Percentiles rank a stretch among this genome's conserved stretches.
phyloP scores from a whole-genome alignment of 352 stramenopile genomes.

The Salisapilia sapeloensis region DNA sequence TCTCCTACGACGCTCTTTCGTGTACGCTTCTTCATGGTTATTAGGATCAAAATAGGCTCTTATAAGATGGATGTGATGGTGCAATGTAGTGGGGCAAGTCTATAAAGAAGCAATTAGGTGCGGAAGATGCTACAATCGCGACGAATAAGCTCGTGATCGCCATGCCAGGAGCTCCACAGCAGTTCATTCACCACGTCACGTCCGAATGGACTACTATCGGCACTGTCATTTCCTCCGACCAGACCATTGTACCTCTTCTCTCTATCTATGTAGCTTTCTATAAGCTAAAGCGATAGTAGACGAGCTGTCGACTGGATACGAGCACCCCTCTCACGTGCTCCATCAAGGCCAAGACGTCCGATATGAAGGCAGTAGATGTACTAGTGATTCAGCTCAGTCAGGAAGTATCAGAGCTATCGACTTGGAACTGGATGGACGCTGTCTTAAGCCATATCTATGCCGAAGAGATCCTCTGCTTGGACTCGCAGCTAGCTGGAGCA shows the following conservation, averaged over 20 bases:
- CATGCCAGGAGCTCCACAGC: conserved; percentile 17
- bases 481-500: conserved; percentile 33
- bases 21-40: conserved; percentile 9
- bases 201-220: conserved; percentile 20
- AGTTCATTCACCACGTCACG: conserved; percentile 27
- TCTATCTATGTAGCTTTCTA: conserved; percentile 2
- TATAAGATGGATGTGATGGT: neutral
- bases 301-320: conserved; percentile 3
- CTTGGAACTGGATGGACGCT: conserved; percentile 30
- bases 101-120: conserved; percentile 8
- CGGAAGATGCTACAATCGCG: neutral
- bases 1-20: conserved; percentile 31
- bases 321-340: conserved; percentile 23
- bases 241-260: conserved; percentile 15
- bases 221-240: conserved; percentile 30
- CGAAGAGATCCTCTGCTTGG: conserved; percentile 29
- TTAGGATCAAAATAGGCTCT: neutral
- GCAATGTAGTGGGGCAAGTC: conserved; percentile 25
- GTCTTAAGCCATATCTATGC: conserved; percentile 20
- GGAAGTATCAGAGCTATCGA: conserved; percentile 16
- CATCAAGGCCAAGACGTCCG: neutral
- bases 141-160: conserved; percentile 26
- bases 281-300: conserved; percentile 9
- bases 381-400: conserved; percentile 1
- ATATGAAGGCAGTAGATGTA: neutral